Evolutionary conservation across 768 basidiomycete genomes (phyloP).

Genomic region (Suillus variegatus): DNA sequence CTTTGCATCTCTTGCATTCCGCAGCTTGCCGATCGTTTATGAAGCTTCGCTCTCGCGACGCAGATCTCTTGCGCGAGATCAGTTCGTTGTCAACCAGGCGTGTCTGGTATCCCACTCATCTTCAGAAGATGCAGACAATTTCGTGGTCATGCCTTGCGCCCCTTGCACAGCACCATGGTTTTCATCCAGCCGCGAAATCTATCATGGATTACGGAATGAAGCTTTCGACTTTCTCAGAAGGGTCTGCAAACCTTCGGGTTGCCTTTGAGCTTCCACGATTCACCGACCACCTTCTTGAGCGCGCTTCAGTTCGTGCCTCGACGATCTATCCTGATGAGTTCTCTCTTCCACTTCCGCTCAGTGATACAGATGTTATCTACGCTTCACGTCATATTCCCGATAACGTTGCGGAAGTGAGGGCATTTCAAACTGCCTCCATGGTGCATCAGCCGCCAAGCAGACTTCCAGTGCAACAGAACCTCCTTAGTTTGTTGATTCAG

Average conservation of each 20-base stretch:
- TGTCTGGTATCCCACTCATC: slow-evolving; percentile 39
- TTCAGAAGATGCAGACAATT: slow-evolving; percentile 41
- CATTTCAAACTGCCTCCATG: neutral
- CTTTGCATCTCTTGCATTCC: slow-evolving; percentile 39
- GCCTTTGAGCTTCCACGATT: neutral
- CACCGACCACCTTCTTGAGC: neutral
- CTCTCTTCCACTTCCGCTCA: neutral
- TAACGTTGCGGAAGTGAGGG: neutral
- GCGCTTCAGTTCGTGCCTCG: slow-evolving; percentile 8
- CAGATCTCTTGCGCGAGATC: slow-evolving; percentile 35
- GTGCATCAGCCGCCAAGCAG: neutral
- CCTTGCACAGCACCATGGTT: neutral
- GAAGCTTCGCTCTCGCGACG: slow-evolving; percentile 30
- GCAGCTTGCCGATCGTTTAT: slow-evolving; percentile 43
- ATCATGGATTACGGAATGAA: neutral
- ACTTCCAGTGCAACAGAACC: neutral
- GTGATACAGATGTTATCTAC: neutral
- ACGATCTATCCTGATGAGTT: neutral
- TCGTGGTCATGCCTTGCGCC: neutral
- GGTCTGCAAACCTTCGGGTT: neutral
- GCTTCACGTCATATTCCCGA: neutral
- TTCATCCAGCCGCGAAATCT: neutral
- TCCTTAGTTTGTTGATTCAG: neutral
- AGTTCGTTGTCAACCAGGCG: slow-evolving; percentile 35
- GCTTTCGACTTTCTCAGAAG: neutral